Evolutionary conservation across 2,329 filamentous ascomycete species (phyloP).

Genomic region (Diaporthe aspalathi): DNA sequence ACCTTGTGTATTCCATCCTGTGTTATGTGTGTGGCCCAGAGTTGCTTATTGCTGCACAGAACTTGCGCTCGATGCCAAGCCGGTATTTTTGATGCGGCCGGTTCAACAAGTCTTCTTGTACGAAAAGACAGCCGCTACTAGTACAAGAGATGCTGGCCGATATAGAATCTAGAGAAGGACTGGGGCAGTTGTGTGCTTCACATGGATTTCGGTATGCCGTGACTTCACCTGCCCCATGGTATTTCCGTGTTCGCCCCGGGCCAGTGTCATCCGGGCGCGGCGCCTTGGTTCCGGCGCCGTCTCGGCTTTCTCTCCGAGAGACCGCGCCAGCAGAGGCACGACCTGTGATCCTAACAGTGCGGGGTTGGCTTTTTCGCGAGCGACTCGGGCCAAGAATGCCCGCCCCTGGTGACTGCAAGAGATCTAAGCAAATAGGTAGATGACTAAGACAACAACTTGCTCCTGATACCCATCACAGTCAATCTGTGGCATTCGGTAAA

Average conservation of each 20-base stretch:
- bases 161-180: no score
- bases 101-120: not conserved
- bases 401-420: no score
- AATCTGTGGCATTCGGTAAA: no score
- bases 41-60: not conserved
- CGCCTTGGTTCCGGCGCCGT: slow-evolving; percentile 4
- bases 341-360: no score
- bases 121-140: not conserved
- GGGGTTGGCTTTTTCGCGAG: no score
- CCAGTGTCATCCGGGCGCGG: not conserved
- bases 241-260: not conserved
- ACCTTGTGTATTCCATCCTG: slow-evolving; percentile 14
- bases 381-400: no score
- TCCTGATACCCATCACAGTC: no score
- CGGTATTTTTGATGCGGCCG: not conserved
- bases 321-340: not conserved
- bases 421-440: no score
- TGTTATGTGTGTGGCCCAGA: not conserved
- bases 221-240: not conserved
- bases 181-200: no score
- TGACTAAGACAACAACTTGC: no score
- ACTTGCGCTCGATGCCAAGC: not conserved
- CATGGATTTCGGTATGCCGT: not conserved
- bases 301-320: slow-evolving; percentile 12
- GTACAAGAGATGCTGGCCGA: not conserved